A percentile compares a stretch with the other conserved stretches of the same genome.
phyloP scores from a whole-genome alignment of 768 basidiomycete species.

The Lentinula aciculospora region DNA sequence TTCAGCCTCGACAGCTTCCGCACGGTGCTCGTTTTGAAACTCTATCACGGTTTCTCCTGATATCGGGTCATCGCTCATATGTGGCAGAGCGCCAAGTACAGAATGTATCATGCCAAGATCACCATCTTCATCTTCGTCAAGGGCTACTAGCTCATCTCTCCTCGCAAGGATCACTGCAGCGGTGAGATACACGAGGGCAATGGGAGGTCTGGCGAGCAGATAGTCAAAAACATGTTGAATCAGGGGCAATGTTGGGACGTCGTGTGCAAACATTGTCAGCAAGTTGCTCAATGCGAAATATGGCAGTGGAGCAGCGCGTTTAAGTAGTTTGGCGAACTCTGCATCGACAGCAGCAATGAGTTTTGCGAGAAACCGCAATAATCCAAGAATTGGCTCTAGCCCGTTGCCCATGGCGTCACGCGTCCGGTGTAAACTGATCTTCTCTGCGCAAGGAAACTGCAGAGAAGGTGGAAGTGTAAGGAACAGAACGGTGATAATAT shows the following conservation, averaged over 20 bases:
- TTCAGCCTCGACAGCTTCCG: neutral
- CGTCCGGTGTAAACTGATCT: constrained; percentile 70
- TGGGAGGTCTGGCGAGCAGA: constrained; percentile 76
- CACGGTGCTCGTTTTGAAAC: neutral
- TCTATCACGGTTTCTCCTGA: constrained; percentile 17
- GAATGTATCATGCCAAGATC: constrained; percentile 68
- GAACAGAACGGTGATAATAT: constrained; percentile 81
- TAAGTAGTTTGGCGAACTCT: constrained; percentile 59
- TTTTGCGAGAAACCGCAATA: constrained; percentile 54
- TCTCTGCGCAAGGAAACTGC: constrained; percentile 57
- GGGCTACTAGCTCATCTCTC: constrained; percentile 55
- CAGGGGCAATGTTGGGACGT: constrained; percentile 82
- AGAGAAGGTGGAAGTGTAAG: constrained; percentile 63
- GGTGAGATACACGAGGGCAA: constrained; percentile 76
- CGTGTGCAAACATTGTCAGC: constrained; percentile 88
- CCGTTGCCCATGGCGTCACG: constrained; percentile 86
- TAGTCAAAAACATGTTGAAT: constrained; percentile 94
- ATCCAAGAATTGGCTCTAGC: constrained; percentile 79
- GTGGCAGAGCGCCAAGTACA: constrained; percentile 58
- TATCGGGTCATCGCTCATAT: constrained; percentile 34
- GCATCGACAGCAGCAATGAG: constrained; percentile 70
- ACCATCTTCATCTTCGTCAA: constrained; percentile 69
- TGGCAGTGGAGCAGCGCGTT: constrained; percentile 72
- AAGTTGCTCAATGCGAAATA: constrained; percentile 90
- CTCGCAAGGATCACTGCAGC: constrained; percentile 63